Evolutionary conservation across 768 basidiomycete genomes (phyloP).

Genomic region (Lactarius akahatsu): DNA sequence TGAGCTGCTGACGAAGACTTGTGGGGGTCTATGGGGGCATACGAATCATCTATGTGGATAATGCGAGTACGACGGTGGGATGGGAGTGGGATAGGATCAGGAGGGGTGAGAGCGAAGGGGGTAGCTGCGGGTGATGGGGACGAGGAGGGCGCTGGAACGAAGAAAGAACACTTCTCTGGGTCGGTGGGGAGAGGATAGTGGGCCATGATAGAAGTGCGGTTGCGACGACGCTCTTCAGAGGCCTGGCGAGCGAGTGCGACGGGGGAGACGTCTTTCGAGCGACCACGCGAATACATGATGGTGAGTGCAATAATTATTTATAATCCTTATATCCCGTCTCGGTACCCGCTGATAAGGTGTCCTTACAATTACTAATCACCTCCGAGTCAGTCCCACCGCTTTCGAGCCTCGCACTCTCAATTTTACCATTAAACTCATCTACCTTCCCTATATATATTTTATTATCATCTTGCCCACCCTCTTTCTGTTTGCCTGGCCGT

Average conservation of each 20-base stretch:
- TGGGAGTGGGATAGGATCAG: slow-evolving; percentile 20
- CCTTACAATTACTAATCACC: background rate
- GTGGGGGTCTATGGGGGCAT: slow-evolving; percentile 26
- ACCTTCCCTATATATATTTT: too few species aligned
- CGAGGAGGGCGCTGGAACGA: slow-evolving; percentile 8
- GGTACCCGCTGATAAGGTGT: background rate
- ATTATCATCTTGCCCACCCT: too few species aligned
- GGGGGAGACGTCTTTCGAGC: slow-evolving; percentile 27
- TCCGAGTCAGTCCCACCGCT: too few species aligned
- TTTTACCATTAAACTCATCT: too few species aligned
- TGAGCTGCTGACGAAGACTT: background rate
- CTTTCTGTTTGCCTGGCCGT: background rate
- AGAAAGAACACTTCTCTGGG: slow-evolving; percentile 23
- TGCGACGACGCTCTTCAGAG: slow-evolving; percentile 28
- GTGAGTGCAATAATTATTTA: background rate
- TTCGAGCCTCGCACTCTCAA: too few species aligned
- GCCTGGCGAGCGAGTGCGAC: slow-evolving; percentile 30
- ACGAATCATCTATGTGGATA: slow-evolving; percentile 3
- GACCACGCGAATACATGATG: slow-evolving; percentile 27
- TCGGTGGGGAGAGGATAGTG: slow-evolving; percentile 21
- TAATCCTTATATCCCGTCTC: background rate
- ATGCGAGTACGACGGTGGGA: slow-evolving; percentile 9
- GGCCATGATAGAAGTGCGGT: slow-evolving; percentile 13
- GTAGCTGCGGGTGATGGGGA: slow-evolving; percentile 20
- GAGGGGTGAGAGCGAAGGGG: slow-evolving; percentile 23